A percentile compares a stretch with the other conserved stretches of the same genome.
phyloP scores from a whole-genome alignment of 139 green algal species.

The Chlamydomonas sp. region DNA sequence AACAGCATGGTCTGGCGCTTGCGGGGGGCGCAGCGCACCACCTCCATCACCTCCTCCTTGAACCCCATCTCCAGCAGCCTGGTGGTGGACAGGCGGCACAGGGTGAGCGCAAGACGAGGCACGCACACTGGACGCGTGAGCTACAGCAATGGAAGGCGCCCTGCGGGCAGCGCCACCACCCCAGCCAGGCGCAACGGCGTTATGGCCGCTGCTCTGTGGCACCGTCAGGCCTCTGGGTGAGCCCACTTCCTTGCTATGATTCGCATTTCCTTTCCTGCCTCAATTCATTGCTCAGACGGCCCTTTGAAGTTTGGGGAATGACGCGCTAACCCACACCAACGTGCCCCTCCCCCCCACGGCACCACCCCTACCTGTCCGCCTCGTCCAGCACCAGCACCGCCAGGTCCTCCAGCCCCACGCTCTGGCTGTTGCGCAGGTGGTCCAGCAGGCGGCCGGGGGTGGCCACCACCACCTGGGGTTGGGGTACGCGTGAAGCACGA shows the following conservation, averaged over 20 bases:
- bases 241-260: no score
- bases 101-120: not conserved
- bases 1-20: conserved; percentile 97
- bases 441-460: conserved; percentile 95
- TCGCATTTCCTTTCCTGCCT: no score
- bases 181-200: no score
- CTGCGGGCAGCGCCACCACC: no score
- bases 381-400: conserved; percentile 95
- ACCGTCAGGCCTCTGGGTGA: no score
- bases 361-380: conserved; percentile 76
- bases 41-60: conserved; percentile 81
- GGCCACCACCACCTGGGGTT: conserved; percentile 92
- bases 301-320: no score
- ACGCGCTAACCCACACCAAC: not conserved
- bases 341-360: not conserved
- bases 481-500: not conserved
- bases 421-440: conserved; percentile 91
- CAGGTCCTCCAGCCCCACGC: conserved; percentile 92
- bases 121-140: not conserved
- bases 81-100: no score
- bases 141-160: no score
- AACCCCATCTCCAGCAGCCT: conserved; percentile 37
- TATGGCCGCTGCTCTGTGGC: no score
- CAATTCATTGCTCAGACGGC: no score
- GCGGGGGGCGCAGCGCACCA: conserved; percentile 85